phyloP scores from a whole-genome alignment of 2,329 filamentous ascomycete species.

The Camillea tinctor region DNA sequence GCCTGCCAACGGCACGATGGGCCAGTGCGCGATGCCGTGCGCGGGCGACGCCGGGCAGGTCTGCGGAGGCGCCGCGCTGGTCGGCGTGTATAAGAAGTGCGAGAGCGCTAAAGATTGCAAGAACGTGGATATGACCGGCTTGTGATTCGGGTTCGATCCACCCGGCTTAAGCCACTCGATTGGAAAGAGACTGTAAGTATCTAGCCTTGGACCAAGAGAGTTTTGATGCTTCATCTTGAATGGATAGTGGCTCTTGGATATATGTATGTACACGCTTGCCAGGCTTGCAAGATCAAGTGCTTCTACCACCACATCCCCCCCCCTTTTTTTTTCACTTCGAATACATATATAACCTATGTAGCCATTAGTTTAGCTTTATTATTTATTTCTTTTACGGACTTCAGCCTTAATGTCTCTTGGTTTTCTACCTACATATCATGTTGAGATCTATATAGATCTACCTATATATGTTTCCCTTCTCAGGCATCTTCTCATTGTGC shows the following conservation, averaged over 20 bases:
- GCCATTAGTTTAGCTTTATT: too few species aligned
- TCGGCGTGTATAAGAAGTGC: conserved; percentile 38
- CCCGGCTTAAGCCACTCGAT: too few species aligned
- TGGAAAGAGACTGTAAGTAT: too few species aligned
- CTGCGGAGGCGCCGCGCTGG: conserved; percentile 37
- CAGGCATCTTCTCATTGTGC: too few species aligned
- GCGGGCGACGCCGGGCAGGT: conserved; percentile 35
- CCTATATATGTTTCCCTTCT: too few species aligned
- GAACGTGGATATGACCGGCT: conserved; percentile 14
- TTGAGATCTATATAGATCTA: too few species aligned
- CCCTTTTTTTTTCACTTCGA: not conserved
- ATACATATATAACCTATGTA: not conserved
- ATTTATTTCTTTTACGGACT: too few species aligned
- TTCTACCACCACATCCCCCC: not conserved
- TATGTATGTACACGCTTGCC: not conserved
- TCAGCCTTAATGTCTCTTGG: too few species aligned
- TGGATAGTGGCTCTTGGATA: not conserved
- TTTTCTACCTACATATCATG: too few species aligned
- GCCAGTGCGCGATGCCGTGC: conserved; percentile 41
- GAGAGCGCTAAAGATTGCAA: conserved; percentile 20
- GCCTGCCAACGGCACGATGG: conserved; percentile 41
- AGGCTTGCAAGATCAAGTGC: not conserved
- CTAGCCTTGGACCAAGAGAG: too few species aligned
- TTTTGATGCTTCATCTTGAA: not conserved
- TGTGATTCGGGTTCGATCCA: not conserved